Evolutionary conservation across 257 asterid species (phyloP).

Genomic region (Avicennia marina): DNA sequence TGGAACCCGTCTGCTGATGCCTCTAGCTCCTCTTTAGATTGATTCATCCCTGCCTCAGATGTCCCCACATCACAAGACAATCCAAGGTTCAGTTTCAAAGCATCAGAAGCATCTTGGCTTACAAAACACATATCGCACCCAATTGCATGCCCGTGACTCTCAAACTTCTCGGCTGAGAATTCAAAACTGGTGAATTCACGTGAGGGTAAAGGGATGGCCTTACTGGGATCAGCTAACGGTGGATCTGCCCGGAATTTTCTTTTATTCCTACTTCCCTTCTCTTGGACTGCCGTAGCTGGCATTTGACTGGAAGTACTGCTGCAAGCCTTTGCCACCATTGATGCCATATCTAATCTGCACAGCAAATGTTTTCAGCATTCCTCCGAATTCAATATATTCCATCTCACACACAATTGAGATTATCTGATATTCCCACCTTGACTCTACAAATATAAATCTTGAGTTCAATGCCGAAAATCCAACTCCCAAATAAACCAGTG

Average conservation of each 20-base stretch:
- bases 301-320: slow-evolving; percentile 14
- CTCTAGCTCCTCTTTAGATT: slow-evolving; percentile 34
- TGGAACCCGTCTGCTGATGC: slow-evolving; percentile 28
- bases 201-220: slow-evolving; percentile 31
- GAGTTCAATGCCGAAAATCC: slow-evolving; percentile 16
- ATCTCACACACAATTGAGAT: slow-evolving; percentile 15
- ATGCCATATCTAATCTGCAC: slow-evolving; percentile 40
- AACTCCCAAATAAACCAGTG: background rate
- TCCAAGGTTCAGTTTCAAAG: slow-evolving; percentile 51
- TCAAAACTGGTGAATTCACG: slow-evolving; percentile 45
- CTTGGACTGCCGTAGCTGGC: slow-evolving; percentile 37
- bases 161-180: slow-evolving; percentile 49
- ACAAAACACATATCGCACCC: slow-evolving; percentile 38
- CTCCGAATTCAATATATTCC: background rate
- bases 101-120: slow-evolving; percentile 37
- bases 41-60: slow-evolving; percentile 27
- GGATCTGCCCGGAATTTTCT: slow-evolving; percentile 72
- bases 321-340: slow-evolving; percentile 48
- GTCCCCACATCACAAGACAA: slow-evolving; percentile 43
- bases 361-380: too few relatives aligned
- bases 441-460: slow-evolving; percentile 7
- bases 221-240: slow-evolving; percentile 37
- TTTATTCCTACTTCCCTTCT: slow-evolving; percentile 65
- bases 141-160: slow-evolving; percentile 26
- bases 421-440: slow-evolving; percentile 3